These are phyloP conservation scores for Calocybe indica DNA, from an alignment of 768 basidiomycete species.

Conservation along the genomic window DNA sequence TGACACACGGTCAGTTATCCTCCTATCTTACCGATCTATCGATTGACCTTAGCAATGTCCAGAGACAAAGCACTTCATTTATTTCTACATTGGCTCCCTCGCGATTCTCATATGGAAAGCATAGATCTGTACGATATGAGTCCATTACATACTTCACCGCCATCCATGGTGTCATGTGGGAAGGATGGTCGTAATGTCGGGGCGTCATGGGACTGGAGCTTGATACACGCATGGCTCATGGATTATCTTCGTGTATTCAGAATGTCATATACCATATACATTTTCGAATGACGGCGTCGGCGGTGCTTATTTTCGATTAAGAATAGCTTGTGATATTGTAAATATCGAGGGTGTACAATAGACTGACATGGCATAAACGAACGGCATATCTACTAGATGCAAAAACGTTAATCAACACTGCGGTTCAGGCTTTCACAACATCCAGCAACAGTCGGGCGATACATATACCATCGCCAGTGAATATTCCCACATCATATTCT, in stretches of 20 bases:
- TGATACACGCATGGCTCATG: background rate
- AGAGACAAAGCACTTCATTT: conserved; percentile 99
- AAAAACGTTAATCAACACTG: too few species aligned
- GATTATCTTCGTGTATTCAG: too few species aligned
- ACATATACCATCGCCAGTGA: conserved; percentile 42
- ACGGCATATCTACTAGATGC: too few species aligned
- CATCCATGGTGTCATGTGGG: too few species aligned
- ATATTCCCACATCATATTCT: conserved; percentile 50
- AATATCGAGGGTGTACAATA: too few species aligned
- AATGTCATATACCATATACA: too few species aligned
- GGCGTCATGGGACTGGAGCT: background rate
- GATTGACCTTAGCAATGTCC: conserved; percentile 13
- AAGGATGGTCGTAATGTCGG: background rate
- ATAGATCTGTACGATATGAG: background rate
- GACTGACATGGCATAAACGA: too few species aligned
- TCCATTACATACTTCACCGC: background rate
- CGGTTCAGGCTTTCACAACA: conserved; percentile 27
- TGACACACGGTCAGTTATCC: conserved; percentile 78
- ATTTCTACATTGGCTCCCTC: conserved; percentile 92
- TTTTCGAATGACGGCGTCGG: too few species aligned
- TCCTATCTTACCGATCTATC: conserved; percentile 8
- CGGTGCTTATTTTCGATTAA: too few species aligned
- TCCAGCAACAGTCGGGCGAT: conserved; percentile 53
- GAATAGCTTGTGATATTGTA: too few species aligned
- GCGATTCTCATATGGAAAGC: conserved; percentile 90